Percentiles rank a stretch among this genome's conserved stretches.
Evolutionary conservation across 257 asterid species (phyloP).

Genomic region (Solanum clarkiae): DNA sequence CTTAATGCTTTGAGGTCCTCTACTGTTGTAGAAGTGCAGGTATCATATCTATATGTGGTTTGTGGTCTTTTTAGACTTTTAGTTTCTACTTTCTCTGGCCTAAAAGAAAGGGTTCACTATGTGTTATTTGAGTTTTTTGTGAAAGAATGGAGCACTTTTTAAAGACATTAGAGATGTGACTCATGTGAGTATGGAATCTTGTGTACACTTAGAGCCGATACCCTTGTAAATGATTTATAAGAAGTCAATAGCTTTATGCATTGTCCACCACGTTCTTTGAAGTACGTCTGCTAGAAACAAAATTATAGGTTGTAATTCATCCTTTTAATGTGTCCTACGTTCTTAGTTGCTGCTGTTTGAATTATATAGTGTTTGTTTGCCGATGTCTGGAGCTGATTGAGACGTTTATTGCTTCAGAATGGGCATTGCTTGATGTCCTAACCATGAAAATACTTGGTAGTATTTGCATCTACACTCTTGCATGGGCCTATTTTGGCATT

Average conservation of each 20-base stretch:
- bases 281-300: background rate
- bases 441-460: background rate
- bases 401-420: background rate
- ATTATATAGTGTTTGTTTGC: background rate
- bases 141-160: background rate
- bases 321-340: background rate
- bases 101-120: background rate
- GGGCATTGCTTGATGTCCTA: background rate
- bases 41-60: background rate
- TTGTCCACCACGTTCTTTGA: background rate
- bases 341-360: background rate
- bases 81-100: background rate
- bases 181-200: background rate
- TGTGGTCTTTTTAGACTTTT: background rate
- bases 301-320: background rate
- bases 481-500: background rate
- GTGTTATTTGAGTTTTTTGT: background rate
- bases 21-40: slow-evolving; percentile 68
- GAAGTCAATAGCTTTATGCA: background rate
- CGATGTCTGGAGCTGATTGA: background rate
- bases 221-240: background rate
- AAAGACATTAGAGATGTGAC: background rate
- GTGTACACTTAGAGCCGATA: background rate
- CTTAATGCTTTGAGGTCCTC: slow-evolving; percentile 41
- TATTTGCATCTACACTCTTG: background rate